Base-by-base conservation (phyloP, 2,329 filamentous ascomycete genomes). In the Diaporthe helianthi region DNA sequence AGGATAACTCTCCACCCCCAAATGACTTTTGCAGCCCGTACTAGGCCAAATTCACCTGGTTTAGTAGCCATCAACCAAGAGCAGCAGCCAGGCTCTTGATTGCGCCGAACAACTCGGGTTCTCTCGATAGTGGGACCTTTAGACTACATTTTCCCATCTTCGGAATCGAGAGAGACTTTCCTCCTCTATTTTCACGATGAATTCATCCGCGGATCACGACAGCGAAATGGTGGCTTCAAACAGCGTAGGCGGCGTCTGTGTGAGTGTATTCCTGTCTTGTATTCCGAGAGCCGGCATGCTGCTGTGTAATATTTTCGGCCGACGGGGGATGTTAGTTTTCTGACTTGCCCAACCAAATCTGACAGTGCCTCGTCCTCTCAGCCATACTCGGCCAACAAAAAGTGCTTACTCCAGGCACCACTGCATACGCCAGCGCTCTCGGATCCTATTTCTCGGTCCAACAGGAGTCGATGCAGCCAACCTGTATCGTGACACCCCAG, bases 361-460 rank as follows among this genome's bases (percentile, higher is more conserved):
- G 46, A 41, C 65, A 54, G 63, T 54, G 49, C 24, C 9, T 41
- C 9, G 63, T 49, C 10, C 41, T 54, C 24, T 24, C 26, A n/a
- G 38, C 49, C 17, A 4, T 47, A 31, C 26, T 58, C 4, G 65
- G 38, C 15, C 51, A 38, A 17, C 38, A 51, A 15, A 55, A 67
- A 19, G 65, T 67, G 17, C 15, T 22, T 10, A 13, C 49, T 19
- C 65, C 65, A 5, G 65, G 41, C 3, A 67, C 38, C 52, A 24
- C 19, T 12, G 52, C 29, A n/a, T 67, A 67, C 38, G 38, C 54
- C 22, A 19, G 31, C 10, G 22, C 65, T 24, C 51, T 67, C 7
- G 13, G 13, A 17, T 67, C 52, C 15, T 67, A 67, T 29, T 58
- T 58, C 38, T 36, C 65, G 7, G 19, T 38, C 8, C 65, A 67